phyloP scores from a whole-genome alignment of 2,329 filamentous ascomycete genomes.

The Xylariaceae sp. region DNA sequence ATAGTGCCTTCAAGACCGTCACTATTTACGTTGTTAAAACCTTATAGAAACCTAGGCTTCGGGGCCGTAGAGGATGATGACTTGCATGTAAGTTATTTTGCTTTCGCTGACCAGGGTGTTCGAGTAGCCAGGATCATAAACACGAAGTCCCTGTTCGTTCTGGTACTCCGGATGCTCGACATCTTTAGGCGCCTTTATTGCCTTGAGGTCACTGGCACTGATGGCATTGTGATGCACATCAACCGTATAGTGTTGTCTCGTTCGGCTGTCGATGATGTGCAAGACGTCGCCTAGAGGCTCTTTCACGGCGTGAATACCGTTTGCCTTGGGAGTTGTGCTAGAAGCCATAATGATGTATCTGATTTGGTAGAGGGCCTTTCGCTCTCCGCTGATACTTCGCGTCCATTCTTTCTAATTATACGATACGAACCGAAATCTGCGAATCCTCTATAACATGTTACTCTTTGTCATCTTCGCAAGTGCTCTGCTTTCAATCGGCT shows the following conservation, averaged over 20 bases:
- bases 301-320: conserved; percentile 13
- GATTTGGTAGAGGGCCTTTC: background rate
- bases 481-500: background rate
- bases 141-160: conserved; percentile 29
- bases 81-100: conserved; percentile 32
- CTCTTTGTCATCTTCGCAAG: conserved; percentile 2
- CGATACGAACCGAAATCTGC: background rate
- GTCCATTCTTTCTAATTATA: conserved; percentile 12
- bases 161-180: conserved; percentile 28
- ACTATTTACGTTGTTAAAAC: conserved; percentile 5
- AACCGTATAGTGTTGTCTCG: conserved; percentile 23
- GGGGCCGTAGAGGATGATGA: background rate
- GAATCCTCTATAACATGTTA: background rate
- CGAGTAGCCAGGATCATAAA: conserved; percentile 29
- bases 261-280: conserved; percentile 30
- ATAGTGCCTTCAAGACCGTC: conserved; percentile 25
- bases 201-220: conserved; percentile 26
- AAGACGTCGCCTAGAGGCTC: conserved; percentile 17
- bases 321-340: conserved; percentile 4
- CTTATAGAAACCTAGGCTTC: background rate
- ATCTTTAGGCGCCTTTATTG: conserved; percentile 28
- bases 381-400: background rate
- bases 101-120: conserved; percentile 32
- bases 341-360: conserved; percentile 10
- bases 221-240: conserved; percentile 26